phyloP scores from a whole-genome alignment of 2,329 filamentous ascomycete genomes.

The Elsinoe fawcettii region DNA sequence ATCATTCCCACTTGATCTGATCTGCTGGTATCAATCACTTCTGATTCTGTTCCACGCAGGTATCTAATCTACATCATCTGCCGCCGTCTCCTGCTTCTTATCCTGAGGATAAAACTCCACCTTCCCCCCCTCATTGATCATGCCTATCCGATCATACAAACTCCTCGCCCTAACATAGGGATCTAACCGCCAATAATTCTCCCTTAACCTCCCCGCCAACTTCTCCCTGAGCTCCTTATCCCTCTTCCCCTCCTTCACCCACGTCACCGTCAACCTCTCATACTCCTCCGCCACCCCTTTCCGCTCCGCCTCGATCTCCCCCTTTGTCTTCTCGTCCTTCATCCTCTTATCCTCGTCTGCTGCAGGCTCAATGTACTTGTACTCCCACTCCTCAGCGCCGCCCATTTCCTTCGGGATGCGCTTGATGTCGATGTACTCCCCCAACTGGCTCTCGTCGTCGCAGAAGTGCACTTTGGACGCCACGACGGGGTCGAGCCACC shows the following conservation, averaged over 20 bases:
- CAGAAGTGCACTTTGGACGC: constrained; percentile 91
- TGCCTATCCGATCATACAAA: constrained; percentile 74
- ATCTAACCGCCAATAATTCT: constrained; percentile 84
- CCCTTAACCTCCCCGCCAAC: constrained; percentile 56
- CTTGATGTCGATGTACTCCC: constrained; percentile 61
- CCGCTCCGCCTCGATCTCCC: constrained; percentile 57
- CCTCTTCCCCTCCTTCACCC: constrained; percentile 51
- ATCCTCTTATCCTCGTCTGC: constrained; percentile 69
- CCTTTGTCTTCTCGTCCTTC: constrained; percentile 53
- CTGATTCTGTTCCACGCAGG: no score
- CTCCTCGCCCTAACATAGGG: constrained; percentile 75
- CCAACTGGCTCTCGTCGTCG: constrained; percentile 69
- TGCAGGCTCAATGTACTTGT: constrained; percentile 70
- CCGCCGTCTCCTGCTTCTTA: constrained; percentile 22
- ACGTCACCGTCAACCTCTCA: constrained; percentile 65
- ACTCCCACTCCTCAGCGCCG: constrained; percentile 77
- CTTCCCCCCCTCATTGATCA: constrained; percentile 60
- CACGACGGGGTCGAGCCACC: constrained; percentile 95
- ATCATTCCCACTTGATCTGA: not conserved
- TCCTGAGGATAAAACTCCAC: constrained; percentile 59
- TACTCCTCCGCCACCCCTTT: constrained; percentile 61
- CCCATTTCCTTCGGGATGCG: constrained; percentile 77
- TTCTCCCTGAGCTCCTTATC: constrained; percentile 36
- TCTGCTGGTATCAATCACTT: no score
- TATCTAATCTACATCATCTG: constrained; percentile 31